phyloP scores from a whole-genome alignment of 345 rosid species.

The Populus davidiana region DNA sequence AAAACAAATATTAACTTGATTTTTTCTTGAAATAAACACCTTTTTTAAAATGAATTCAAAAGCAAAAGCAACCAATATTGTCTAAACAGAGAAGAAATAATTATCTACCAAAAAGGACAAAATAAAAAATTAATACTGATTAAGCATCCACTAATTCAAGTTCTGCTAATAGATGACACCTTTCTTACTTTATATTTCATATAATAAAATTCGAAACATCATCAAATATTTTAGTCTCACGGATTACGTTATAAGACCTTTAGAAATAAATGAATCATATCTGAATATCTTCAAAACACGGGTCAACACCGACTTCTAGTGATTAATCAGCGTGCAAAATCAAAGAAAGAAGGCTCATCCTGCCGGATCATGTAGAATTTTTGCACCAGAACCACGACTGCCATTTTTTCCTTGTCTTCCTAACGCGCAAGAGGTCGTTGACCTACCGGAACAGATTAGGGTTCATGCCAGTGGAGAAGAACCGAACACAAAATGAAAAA shows the following conservation, averaged over 20 bases:
- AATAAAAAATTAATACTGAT: too few species aligned
- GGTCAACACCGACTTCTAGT: neutral
- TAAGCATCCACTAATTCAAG: neutral
- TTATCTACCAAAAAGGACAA: too few species aligned
- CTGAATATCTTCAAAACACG: neutral
- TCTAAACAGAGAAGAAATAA: neutral
- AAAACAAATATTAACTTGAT: too few species aligned
- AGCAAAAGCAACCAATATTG: too few species aligned
- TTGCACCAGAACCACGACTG: neutral
- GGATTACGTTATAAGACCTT: neutral
- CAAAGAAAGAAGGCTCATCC: constrained; percentile 1
- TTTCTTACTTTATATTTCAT: neutral
- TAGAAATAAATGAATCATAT: neutral
- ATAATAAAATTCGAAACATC: neutral
- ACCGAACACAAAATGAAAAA: constrained; percentile 20
- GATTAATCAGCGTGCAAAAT: neutral
- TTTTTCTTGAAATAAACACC: too few species aligned
- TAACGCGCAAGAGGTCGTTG: neutral
- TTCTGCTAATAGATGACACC: neutral
- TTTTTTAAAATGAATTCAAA: too few species aligned
- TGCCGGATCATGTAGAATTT: constrained; percentile 4
- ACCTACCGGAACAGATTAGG: neutral
- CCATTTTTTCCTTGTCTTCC: neutral
- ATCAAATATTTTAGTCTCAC: neutral
- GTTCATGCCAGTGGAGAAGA: constrained; percentile 7